phyloP scores from a whole-genome alignment of 768 basidiomycete species.

The Lactifluus subvellereus region DNA sequence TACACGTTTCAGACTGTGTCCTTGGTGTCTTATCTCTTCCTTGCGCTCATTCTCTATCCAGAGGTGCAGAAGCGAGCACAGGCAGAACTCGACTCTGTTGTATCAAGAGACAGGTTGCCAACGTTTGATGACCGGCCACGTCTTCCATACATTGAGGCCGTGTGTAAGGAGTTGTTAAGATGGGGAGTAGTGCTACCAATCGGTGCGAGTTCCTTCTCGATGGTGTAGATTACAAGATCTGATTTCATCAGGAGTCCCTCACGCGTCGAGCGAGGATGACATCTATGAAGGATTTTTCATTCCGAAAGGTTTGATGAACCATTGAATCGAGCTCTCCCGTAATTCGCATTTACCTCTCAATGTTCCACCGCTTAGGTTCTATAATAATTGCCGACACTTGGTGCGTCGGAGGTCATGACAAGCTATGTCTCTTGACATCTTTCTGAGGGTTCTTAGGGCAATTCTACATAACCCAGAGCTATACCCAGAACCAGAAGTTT shows the following conservation, averaged over 20 bases:
- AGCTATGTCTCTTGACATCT: background rate
- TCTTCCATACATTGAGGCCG: slow-evolving; percentile 14
- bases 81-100: slow-evolving; percentile 14
- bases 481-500: slow-evolving; percentile 10
- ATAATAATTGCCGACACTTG: background rate
- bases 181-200: slow-evolving; percentile 2
- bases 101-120: slow-evolving; percentile 9
- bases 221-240: background rate
- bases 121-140: slow-evolving; percentile 2
- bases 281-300: slow-evolving; percentile 12
- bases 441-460: background rate
- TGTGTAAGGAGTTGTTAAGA: slow-evolving; percentile 8
- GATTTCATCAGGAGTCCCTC: background rate
- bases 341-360: background rate
- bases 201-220: background rate
- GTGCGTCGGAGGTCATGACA: background rate
- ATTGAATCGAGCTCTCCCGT: no score
- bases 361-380: background rate
- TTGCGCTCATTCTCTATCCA: slow-evolving; percentile 4
- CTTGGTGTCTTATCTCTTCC: background rate
- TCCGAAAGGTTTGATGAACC: slow-evolving; percentile 11
- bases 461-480: slow-evolving; percentile 3
- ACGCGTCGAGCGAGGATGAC: slow-evolving; percentile 3
- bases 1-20: background rate
- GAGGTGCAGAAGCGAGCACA: slow-evolving; percentile 15